Base-by-base conservation (phyloP, 345 rosid species). In the Arabis alpina region DNA sequence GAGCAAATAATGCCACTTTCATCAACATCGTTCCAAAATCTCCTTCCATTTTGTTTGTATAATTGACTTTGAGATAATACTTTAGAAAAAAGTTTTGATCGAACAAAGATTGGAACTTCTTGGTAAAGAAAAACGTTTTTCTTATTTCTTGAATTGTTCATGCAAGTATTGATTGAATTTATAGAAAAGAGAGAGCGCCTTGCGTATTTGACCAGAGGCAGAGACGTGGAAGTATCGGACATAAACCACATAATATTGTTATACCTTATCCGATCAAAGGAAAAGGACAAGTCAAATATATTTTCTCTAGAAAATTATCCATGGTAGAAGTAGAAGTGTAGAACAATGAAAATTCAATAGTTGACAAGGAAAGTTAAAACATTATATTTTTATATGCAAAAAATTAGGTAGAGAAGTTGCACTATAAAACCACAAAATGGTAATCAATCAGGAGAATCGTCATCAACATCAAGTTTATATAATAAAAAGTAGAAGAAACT, bases 1-100 rank as follows among this genome's bases (percentile, higher is more conserved):
- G 4, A 6, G 72, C 70, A 56, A 87, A 84, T 65, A 61, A 11
- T n/a, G 19, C 78, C 63, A 81, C 81, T 76, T 87, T 87, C 74
- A 83, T 32, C 37, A 87, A 40, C 74, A 79, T 59, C 5, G 77
- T 86, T 25, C 74, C 82, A 42, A 79, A 71, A 59, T 71, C 64
- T 45, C 79, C 78, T 8, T 82, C 85, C 72, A 72, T 81, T 75
- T 42, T 77, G 51, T 27, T 60, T 28, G 23, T 62, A 25, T 39
- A 40, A 27, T 48, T 25, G 19, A 25, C 10, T 47, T n/a, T 7
- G 3, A 70, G 45, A 72, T 54, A 42, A 70, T 40, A 36, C 58
- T 64, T 10, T 19, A 19, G 68, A 63, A 12, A 16, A 63, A 25
- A 51, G 39, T 24, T 27, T 42, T 66, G 51, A 66, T 54, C 1